These are phyloP conservation scores for Isatis tinctoria DNA, from an alignment of 345 rosid genomes.

Conservation along the genomic window DNA sequence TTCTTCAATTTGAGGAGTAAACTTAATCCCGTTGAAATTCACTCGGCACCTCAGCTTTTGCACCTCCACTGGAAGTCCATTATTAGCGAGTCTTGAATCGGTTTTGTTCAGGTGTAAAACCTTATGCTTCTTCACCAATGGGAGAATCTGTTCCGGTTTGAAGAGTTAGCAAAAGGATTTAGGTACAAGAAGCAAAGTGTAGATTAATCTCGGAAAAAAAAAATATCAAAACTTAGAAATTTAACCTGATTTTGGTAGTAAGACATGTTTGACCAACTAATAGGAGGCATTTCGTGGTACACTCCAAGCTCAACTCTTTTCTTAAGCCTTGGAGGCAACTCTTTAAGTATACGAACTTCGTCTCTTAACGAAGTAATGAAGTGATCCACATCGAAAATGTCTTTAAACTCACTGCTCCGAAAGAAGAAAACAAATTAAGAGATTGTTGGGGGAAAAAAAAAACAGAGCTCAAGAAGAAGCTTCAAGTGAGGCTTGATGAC, in stretches of 20 bases:
- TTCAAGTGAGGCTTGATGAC: not conserved
- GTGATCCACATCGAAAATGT: slow-evolving; percentile 88
- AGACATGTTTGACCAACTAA: slow-evolving; percentile 92
- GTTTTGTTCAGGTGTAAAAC: slow-evolving; percentile 85
- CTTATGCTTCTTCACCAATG: slow-evolving; percentile 73
- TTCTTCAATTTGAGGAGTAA: slow-evolving; percentile 78
- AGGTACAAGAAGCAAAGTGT: not conserved
- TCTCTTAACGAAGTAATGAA: slow-evolving; percentile 87
- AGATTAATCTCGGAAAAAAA: not conserved
- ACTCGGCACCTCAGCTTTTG: slow-evolving; percentile 92
- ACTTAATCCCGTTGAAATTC: slow-evolving; percentile 74
- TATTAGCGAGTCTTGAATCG: slow-evolving; percentile 90
- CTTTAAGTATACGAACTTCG: slow-evolving; percentile 83
- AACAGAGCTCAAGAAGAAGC: slow-evolving; percentile 6
- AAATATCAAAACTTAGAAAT: not conserved
- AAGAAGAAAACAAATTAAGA: slow-evolving; percentile 1
- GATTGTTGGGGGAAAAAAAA: not conserved
- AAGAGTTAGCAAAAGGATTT: not conserved
- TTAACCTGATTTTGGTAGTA: slow-evolving; percentile 76
- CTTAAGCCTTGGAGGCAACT: slow-evolving; percentile 79
- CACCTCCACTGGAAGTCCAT: slow-evolving; percentile 66
- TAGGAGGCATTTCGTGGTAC: slow-evolving; percentile 65
- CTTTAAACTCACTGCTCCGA: slow-evolving; percentile 72
- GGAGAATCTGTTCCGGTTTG: slow-evolving; percentile 68
- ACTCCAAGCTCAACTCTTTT: slow-evolving; percentile 65